Evolutionary conservation across 2,329 filamentous ascomycete genomes (phyloP), one percentile per base, ranked within the genome.

Genomic region (Fusarium devonianum): DNA sequence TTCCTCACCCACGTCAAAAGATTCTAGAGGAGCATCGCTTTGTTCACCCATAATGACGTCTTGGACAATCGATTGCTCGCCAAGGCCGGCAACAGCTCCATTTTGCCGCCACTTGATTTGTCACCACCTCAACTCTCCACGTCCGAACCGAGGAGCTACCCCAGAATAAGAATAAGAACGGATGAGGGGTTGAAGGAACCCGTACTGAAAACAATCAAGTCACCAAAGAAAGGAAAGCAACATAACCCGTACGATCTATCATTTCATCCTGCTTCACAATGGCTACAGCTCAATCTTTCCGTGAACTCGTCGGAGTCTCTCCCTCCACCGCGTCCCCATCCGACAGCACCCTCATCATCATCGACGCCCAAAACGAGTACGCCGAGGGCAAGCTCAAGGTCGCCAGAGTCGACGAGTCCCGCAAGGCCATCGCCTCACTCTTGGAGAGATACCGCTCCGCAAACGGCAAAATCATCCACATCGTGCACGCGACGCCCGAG

Each of bases 321-420:
- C 77, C 78, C 17, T 83, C 81, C 11, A 81, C 78, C 1, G 84
- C 84, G 7, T 79, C 81, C 0, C 72, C 79, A 1, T 67, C 69
- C 32, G 84, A 88, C 70, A 84, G 79, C 55, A 78, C 80, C 2
- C 76, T 89, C 33, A 70, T 89, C 61, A 87, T 89, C 69, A 84
- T 88, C 64, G 85, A 89, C 65, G 86, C 86, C 1, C 86, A 89
- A 63, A 88, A 88, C 64, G 86, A 89, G 70, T 88, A 86, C 56
- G 80, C 80, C 9, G 69, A 75, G 2, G 86, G 86, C 35, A 72
- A 77, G 4, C 77, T 89, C 1, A 75, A 78, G 16, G 80, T 84
- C 23, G 71, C 75, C 29, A 78, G 86, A 51, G 76, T 85, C 1
- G 63, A 73, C 0, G 53, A 73, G 4, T 83, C 81, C 5, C 79